Percentiles rank a stretch among this genome's conserved stretches.
These are phyloP conservation scores for Ustilaginoidea virens DNA, from an alignment of 2,329 filamentous ascomycete genomes.

Conservation along the genomic window DNA sequence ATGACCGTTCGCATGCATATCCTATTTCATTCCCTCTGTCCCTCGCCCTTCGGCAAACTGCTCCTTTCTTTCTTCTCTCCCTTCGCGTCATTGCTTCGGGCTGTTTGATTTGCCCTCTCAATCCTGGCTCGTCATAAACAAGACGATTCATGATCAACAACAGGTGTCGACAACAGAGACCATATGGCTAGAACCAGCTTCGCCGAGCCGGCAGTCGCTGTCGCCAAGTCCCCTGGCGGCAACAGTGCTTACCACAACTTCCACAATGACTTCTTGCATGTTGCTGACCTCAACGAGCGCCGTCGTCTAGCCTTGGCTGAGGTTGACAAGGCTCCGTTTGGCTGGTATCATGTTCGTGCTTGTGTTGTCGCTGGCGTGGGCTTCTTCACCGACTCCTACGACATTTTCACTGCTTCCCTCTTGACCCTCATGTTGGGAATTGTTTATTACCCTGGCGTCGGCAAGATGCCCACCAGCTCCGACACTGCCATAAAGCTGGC, in stretches of 20 bases:
- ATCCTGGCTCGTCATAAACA: too few species aligned
- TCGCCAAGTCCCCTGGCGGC: constrained; percentile 41
- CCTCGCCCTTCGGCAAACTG: too few species aligned
- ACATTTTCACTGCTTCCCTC: constrained; percentile 65
- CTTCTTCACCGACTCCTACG: constrained; percentile 80
- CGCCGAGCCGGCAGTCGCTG: constrained; percentile 5
- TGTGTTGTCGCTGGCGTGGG: constrained; percentile 68
- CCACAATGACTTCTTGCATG: constrained; percentile 52
- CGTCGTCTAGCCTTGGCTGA: constrained; percentile 65
- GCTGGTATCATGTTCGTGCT: constrained; percentile 72
- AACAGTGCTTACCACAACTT: constrained; percentile 64
- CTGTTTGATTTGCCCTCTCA: too few species aligned
- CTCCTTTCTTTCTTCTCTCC: too few species aligned
- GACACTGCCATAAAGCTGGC: constrained; percentile 78
- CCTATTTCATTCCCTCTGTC: too few species aligned
- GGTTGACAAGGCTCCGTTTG: constrained; percentile 68
- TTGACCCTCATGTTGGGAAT: constrained; percentile 64
- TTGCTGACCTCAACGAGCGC: constrained; percentile 62
- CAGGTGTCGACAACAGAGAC: neutral
- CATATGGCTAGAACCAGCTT: constrained; percentile 4
- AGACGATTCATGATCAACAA: too few species aligned
- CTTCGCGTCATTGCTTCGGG: too few species aligned
- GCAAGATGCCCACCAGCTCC: constrained; percentile 47
- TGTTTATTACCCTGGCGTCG: constrained; percentile 49
- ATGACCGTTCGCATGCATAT: too few species aligned